Evolutionary conservation across 176 grass and related monocot species (phyloP), one percentile per base, ranked within the genome.

Genomic region (Secale cereale): DNA sequence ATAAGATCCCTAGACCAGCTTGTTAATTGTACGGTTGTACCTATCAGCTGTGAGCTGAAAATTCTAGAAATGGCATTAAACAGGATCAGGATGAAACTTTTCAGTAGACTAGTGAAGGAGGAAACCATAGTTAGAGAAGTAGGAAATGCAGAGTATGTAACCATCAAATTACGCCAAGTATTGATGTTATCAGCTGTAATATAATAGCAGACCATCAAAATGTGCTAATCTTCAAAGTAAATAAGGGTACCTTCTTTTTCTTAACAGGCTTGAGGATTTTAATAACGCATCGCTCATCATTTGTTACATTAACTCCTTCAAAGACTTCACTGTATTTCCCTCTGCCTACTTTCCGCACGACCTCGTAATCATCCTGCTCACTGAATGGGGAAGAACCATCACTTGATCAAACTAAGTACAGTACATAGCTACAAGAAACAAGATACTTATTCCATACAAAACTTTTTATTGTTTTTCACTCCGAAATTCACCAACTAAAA

Each of bases 251-350:
- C 92, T 94, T 94, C 65, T 94, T 94, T 85, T 91, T 94, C 84
- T 91, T 94, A 76, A 94, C 92, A 74, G 92, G 89, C 87, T 94
- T 94, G 70, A 91, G 92, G 87, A 94, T 94, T 72, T 94, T 94
- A 77, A 94, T 89, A 40, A 94, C 72, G 70, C 89, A 94, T 26
- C 66, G 77, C 33, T 94, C 92, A 65, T 91, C 88, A 2, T 83
- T 94, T 69, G 85, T 85, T 71, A 94, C 84, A 71, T 94, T 94
- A 77, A 94, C 37, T 3, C 92, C 92, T 89, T 94, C 92, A 78
- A 94, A 94, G 15, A 94, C 89, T 82, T 93, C 91, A 80, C 91
- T 93, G 82, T 93, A 93, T 75, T 93, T 93, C 59, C 91, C 91
- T 82, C 92, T 91, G 37, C 92, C 92, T 20, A 91, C 86, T 85